Evolutionary conservation across 371 early-diverging fungal genomes (phyloP).

Genomic region (Apophysomyces trapeziformis): DNA sequence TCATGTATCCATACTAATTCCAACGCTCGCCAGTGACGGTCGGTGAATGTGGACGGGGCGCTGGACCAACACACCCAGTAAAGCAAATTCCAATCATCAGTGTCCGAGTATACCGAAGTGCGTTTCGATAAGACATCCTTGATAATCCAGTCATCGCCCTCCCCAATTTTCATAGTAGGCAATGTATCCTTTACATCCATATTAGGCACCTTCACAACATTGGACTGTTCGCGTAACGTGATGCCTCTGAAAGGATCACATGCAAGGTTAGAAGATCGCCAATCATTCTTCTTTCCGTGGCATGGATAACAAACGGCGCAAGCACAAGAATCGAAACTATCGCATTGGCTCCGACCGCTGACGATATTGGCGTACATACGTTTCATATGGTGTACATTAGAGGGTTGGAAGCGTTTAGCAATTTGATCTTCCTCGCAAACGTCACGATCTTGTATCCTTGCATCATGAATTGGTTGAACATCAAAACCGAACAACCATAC

Average conservation of each 20-base stretch:
- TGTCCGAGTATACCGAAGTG: conserved; percentile 60
- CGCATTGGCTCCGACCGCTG: conserved; percentile 35
- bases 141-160: conserved; percentile 66
- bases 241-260: conserved; percentile 61
- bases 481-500: conserved; percentile 65
- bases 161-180: conserved; percentile 39
- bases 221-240: conserved; percentile 30
- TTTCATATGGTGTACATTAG: conserved; percentile 26
- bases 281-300: conserved; percentile 53
- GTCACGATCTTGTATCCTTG: conserved; percentile 55
- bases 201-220: conserved; percentile 28
- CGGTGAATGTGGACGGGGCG: conserved; percentile 60
- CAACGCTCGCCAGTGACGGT: conserved; percentile 67
- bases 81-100: conserved; percentile 62
- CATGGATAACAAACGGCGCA: conserved; percentile 69
- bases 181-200: conserved; percentile 43
- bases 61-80: conserved; percentile 76
- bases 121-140: conserved; percentile 55
- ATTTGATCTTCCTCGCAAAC: conserved; percentile 64
- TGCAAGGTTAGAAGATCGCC: conserved; percentile 52
- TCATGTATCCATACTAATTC: conserved; percentile 71
- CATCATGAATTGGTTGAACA: conserved; percentile 59
- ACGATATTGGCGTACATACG: conserved; percentile 56
- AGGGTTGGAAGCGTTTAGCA: conserved; percentile 52
- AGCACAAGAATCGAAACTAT: conserved; percentile 22